Conservation (phyloP, 2,329 filamentous ascomycete species). For the Alternaria incomplexa region DNA sequence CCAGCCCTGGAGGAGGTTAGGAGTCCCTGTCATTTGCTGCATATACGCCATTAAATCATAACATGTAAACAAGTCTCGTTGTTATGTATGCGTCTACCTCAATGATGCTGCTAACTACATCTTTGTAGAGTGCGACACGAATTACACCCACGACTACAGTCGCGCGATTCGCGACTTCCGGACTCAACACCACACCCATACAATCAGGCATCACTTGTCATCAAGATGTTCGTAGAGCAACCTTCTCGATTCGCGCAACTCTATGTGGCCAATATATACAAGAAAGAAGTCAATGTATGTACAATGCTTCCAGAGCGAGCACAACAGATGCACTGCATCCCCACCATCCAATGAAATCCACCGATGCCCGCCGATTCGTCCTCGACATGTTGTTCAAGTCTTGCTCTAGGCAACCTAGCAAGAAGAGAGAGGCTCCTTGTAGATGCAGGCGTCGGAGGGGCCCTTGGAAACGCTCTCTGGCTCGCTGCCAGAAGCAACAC, state of each 20-base stretch:
- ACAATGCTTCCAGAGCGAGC: slow-evolving; percentile 8
- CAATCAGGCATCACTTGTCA: not conserved
- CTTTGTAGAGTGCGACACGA: not conserved
- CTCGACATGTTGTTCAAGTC: not conserved
- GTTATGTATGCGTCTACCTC: not conserved
- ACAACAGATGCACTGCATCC: not conserved
- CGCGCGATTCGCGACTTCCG: not conserved
- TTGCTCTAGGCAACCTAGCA: slow-evolving; percentile 22
- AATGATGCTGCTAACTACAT: not conserved
- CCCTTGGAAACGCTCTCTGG: slow-evolving; percentile 33
- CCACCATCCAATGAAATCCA: not conserved
- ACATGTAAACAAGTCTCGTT: not conserved
- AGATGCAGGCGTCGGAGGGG: slow-evolving; percentile 39
- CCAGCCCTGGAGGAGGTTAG: not conserved
- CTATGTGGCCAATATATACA: slow-evolving; percentile 5
- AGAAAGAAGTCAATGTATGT: slow-evolving; percentile 19
- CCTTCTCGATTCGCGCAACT: not conserved
- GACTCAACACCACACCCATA: not conserved
- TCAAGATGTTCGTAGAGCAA: not conserved
- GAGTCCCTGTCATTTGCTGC: not conserved
- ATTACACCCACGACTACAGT: not conserved
- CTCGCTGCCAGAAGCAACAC: slow-evolving; percentile 37
- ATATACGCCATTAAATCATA: not conserved
- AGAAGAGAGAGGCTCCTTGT: slow-evolving; percentile 18
- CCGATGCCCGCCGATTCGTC: not conserved